These are phyloP conservation scores for Hygrocybe coccinea DNA, from an alignment of 768 basidiomycete genomes.

Conservation along the genomic window DNA sequence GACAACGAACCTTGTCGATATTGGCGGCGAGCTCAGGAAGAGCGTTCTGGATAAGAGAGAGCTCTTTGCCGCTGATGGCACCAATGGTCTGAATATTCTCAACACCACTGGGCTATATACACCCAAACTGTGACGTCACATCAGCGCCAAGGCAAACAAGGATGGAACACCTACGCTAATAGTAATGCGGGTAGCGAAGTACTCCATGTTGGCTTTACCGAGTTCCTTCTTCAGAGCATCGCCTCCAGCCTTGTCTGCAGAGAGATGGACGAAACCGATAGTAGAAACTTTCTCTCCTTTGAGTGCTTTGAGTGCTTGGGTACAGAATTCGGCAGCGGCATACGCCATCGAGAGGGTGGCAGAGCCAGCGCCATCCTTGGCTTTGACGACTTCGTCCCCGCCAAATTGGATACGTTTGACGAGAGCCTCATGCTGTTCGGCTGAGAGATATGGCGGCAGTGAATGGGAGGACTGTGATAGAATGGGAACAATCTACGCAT, in stretches of 20 bases:
- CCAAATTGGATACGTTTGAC: constrained; percentile 90
- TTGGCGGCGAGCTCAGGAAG: constrained; percentile 72
- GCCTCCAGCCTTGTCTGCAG: constrained; percentile 64
- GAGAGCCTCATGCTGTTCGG: constrained; percentile 51
- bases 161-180: constrained; percentile 61
- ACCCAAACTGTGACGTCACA: constrained; percentile 8
- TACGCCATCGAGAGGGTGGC: constrained; percentile 98
- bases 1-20: constrained; percentile 58
- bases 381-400: constrained; percentile 97
- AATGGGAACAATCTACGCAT: constrained; percentile 76
- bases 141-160: constrained; percentile 1
- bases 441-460: constrained; percentile 54
- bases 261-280: constrained; percentile 80
- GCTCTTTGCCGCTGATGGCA: constrained; percentile 63
- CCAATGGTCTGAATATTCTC: constrained; percentile 81
- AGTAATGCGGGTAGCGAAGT: constrained; percentile 85
- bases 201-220: constrained; percentile 61
- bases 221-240: constrained; percentile 76
- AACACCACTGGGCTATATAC: constrained; percentile 65
- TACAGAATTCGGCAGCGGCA: constrained; percentile 86
- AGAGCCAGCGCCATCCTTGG: constrained; percentile 90
- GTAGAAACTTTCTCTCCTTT: constrained; percentile 85
- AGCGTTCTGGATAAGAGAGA: constrained; percentile 71
- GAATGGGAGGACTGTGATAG: constrained; percentile 85
- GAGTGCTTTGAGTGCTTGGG: constrained; percentile 75